Evolutionary conservation across 441 rosid species (phyloP), one percentile per base, ranked within the genome.

Genomic region (Dalechampia spathulata): DNA sequence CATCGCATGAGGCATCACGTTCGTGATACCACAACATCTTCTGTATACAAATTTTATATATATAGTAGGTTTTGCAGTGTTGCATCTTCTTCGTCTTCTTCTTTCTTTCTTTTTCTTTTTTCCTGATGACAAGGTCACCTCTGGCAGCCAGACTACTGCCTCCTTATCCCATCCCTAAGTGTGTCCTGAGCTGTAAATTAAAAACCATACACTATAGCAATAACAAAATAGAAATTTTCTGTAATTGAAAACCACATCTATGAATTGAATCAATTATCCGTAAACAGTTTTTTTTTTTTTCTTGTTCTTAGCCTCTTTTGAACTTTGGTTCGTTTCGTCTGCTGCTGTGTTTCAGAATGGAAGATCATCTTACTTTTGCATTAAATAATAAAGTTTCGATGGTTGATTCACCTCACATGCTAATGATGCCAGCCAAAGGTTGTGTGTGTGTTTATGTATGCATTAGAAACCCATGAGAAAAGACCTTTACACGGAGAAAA

Each of bases 131-230:
- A 25, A 37, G 58, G 69, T 58, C 61, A 19, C 58, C 20, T 8
- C 39, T 54, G 61, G 67, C 61, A 44, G 42, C 32, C 61, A 37
- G 39, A 38, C 39, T 43, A 2, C 40, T 20, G 57, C 53, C 65
- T 47, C 61, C 62, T 43, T 54, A 36, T 44, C 57, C 58, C n/a
- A 45, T 25, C 40, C 17, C 16, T 8, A 19, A 28, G 15, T 32
- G 55, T 62, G 55, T 21, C 61, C 57, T 54, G 42, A 42, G 62
- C 38, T 77, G 78, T 73, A 71, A 58, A 73, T 60, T 58, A 37
- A 44, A 19, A 44, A 53, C 19, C 44, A 53, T 44, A 7, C n/a
- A n/a, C n/a, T 55, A 63, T 15, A 48, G 60, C 53, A 62, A 55
- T 26, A 11, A 46, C 5, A 15, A 17, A 28, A 47, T 36, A 37